These are phyloP conservation scores for Hymenoscyphus scutula DNA, from an alignment of 2,329 filamentous ascomycete genomes.

Conservation along the genomic window DNA sequence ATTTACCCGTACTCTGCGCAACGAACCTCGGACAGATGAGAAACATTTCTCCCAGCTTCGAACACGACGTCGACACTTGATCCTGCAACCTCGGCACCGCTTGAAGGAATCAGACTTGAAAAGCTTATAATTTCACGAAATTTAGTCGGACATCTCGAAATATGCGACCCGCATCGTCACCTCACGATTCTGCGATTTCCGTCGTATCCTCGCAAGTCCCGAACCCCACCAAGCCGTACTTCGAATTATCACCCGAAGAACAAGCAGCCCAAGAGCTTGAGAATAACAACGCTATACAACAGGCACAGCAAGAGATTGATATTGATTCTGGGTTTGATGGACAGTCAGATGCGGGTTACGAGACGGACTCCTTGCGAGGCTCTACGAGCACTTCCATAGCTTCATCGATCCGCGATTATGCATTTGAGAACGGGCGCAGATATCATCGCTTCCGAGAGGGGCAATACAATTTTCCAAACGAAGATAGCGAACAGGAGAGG, in stretches of 20 bases:
- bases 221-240: conserved; percentile 7
- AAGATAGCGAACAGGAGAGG: conserved; percentile 57
- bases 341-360: conserved; percentile 32
- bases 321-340: conserved; percentile 25
- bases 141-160: neutral
- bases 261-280: conserved; percentile 26
- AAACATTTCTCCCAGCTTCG: neutral
- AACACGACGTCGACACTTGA: conserved; percentile 1
- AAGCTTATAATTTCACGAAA: neutral
- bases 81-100: neutral
- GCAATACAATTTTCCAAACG: conserved; percentile 57
- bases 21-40: conserved; percentile 3
- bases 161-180: conserved; percentile 1
- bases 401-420: conserved; percentile 45
- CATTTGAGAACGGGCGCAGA: conserved; percentile 55
- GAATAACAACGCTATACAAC: conserved; percentile 23
- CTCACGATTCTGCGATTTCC: conserved; percentile 26
- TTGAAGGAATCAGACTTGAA: neutral
- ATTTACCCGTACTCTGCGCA: neutral
- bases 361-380: conserved; percentile 26
- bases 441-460: conserved; percentile 57
- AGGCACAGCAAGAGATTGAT: conserved; percentile 32
- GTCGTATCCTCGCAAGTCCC: conserved; percentile 10
- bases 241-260: conserved; percentile 17
- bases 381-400: conserved; percentile 30